Evolutionary conservation across 2,329 filamentous ascomycete species (phyloP).

Genomic region (Trichoderma atroviride): DNA sequence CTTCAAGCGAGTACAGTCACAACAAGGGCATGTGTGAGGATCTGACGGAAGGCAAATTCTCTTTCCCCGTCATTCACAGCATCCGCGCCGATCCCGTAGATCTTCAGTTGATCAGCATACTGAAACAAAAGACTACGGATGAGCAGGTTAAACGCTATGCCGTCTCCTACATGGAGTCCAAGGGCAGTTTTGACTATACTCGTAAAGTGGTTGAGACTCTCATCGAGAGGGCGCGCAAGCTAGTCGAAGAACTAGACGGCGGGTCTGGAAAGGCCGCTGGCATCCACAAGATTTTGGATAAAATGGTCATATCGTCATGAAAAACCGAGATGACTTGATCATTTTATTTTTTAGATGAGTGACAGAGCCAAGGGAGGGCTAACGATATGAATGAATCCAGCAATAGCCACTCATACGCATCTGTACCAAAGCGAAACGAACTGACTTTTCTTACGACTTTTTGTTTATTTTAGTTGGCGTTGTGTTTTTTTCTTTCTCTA

Average conservation of each 20-base stretch:
- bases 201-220: constrained; percentile 66
- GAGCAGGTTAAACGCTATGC: constrained; percentile 91
- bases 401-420: neutral
- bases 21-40: constrained; percentile 97
- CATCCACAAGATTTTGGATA: constrained; percentile 69
- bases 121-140: constrained; percentile 85
- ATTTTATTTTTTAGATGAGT: neutral
- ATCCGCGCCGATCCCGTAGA: constrained; percentile 76
- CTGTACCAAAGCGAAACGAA: neutral
- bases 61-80: constrained; percentile 91
- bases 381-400: neutral
- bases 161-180: constrained; percentile 85
- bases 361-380: neutral
- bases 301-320: constrained; percentile 51
- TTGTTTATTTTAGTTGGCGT: neutral
- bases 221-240: constrained; percentile 62
- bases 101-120: constrained; percentile 83
- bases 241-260: constrained; percentile 67
- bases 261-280: constrained; percentile 58
- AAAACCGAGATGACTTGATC: neutral
- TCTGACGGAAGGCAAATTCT: constrained; percentile 95
- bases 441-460: neutral
- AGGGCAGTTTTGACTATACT: constrained; percentile 88
- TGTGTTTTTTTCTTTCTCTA: neutral
- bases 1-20: constrained; percentile 70